A percentile compares a stretch with the other conserved stretches of the same genome.
Evolutionary conservation across 345 rosid species (phyloP).

Genomic region (Eucalyptus pauciflora): DNA sequence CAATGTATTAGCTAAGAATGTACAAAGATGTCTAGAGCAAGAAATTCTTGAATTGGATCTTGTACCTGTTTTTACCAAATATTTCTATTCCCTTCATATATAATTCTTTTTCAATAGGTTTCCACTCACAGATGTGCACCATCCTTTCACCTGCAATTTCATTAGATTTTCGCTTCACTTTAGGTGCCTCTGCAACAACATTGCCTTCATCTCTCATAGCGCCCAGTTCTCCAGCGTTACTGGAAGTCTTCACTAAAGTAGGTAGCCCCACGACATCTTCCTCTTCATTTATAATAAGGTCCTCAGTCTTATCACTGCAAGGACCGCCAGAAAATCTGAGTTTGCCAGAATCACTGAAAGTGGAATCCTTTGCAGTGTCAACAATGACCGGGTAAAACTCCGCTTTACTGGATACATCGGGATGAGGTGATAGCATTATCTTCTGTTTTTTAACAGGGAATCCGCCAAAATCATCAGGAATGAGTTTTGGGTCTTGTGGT

Average conservation of each 20-base stretch:
- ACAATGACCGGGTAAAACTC: conserved; percentile 3
- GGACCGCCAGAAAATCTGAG: conserved; percentile 6
- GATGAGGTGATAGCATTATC: conserved; percentile 13
- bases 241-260: neutral
- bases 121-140: conserved; percentile 44
- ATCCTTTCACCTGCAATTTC: neutral
- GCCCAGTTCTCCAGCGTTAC: conserved; percentile 9
- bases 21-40: neutral
- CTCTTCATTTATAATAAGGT: neutral
- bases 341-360: conserved; percentile 6
- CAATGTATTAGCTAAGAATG: neutral
- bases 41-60: neutral
- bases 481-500: neutral
- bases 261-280: neutral
- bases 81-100: conserved; percentile 92
- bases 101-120: conserved; percentile 82
- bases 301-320: conserved; percentile 8
- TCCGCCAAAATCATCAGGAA: conserved; percentile 16
- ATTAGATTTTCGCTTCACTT: conserved; percentile 16
- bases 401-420: neutral
- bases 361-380: conserved; percentile 2
- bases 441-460: conserved; percentile 56
- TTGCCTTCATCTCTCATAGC: conserved; percentile 9
- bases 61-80: conserved; percentile 94
- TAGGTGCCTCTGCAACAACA: conserved; percentile 17